A percentile compares a stretch with the other conserved stretches of the same genome.
These are phyloP conservation scores for Colletotrichum australisinense DNA, from an alignment of 2,329 filamentous ascomycete species.

Conservation along the genomic window DNA sequence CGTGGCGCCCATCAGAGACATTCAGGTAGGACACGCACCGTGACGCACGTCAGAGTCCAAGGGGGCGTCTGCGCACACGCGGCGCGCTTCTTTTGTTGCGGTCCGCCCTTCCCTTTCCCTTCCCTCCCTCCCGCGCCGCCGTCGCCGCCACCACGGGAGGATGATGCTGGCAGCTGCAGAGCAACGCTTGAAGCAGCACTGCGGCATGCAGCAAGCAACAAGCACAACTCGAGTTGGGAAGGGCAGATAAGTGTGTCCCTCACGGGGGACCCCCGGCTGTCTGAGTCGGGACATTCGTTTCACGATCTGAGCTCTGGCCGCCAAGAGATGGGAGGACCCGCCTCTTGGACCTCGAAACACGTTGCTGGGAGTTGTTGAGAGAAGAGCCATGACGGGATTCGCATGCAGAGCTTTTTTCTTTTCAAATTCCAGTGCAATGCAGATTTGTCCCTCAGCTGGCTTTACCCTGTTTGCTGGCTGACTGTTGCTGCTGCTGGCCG, in stretches of 20 bases:
- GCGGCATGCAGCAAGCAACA: neutral
- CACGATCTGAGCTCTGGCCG: slow-evolving; percentile 34
- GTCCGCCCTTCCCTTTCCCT: slow-evolving; percentile 7
- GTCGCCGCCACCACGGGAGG: neutral
- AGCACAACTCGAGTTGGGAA: neutral
- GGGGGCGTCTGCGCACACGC: neutral
- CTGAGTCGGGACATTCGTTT: slow-evolving; percentile 34
- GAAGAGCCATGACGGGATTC: slow-evolving; percentile 17
- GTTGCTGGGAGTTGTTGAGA: neutral
- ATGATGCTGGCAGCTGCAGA: neutral
- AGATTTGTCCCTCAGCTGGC: neutral
- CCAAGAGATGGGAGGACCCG: slow-evolving; percentile 34
- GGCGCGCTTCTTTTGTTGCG: neutral
- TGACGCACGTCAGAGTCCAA: neutral
- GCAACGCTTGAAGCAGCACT: neutral
- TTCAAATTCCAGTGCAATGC: neutral
- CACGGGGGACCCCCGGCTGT: slow-evolving; percentile 11
- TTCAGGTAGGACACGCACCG: neutral
- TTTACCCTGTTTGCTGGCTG: neutral
- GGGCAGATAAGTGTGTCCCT: neutral
- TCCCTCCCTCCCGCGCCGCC: slow-evolving; percentile 2
- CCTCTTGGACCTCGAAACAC: slow-evolving; percentile 33
- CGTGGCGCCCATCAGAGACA: neutral
- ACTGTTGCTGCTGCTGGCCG: neutral
- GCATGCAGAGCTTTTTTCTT: neutral